These are phyloP conservation scores for Trichoderma aggressivum DNA, from an alignment of 2,329 filamentous ascomycete species.

Conservation along the genomic window DNA sequence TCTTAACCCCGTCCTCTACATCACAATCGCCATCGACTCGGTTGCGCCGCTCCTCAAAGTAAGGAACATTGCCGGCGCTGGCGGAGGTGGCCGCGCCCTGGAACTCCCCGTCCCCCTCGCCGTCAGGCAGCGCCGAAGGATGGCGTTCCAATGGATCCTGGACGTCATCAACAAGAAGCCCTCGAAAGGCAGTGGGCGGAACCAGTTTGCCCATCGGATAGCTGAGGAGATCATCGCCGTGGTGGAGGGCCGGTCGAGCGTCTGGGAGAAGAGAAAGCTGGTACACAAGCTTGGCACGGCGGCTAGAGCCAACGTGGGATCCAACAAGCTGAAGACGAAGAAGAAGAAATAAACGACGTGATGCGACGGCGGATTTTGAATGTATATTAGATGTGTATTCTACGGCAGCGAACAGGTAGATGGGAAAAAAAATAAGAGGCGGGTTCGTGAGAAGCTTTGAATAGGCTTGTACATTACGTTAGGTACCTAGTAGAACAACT, in stretches of 20 bases:
- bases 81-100: constrained; percentile 80
- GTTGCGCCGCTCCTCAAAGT: constrained; percentile 86
- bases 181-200: constrained; percentile 66
- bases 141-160: constrained; percentile 85
- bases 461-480: background rate
- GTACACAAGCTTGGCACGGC: constrained; percentile 80
- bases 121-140: constrained; percentile 70
- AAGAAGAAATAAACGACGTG: constrained; percentile 32
- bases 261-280: constrained; percentile 77
- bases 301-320: constrained; percentile 67
- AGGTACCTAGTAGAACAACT: background rate
- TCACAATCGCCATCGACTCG: constrained; percentile 87
- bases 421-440: background rate
- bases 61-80: constrained; percentile 69
- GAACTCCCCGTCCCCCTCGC: constrained; percentile 77
- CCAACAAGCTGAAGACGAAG: constrained; percentile 36
- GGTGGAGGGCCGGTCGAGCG: constrained; percentile 76
- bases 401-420: background rate
- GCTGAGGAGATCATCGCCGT: constrained; percentile 85
- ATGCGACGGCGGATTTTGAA: background rate
- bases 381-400: constrained; percentile 18
- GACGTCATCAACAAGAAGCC: constrained; percentile 76
- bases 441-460: background rate
- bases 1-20: constrained; percentile 83
- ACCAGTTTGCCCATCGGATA: constrained; percentile 71